Conservation (phyloP, 163 green algal species). For the Scenedesmus sp. region DNA sequence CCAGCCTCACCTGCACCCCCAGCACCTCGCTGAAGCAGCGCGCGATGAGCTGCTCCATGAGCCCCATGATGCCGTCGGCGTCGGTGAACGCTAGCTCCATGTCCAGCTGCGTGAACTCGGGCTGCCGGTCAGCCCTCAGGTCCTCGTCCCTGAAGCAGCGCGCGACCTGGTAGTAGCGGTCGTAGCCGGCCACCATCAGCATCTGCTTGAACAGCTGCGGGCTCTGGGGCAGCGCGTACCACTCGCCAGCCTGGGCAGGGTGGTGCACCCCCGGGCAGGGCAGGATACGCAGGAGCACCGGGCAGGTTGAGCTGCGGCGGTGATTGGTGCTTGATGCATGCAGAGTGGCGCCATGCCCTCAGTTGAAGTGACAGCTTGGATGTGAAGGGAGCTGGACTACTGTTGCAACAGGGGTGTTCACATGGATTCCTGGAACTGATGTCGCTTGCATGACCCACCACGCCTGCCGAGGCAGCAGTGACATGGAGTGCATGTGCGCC, state of each 20-base stretch:
- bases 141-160: constrained; percentile 98
- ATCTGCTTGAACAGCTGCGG: constrained; percentile 99
- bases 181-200: constrained; percentile 96
- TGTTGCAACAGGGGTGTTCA: no score
- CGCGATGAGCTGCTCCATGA: constrained; percentile 91
- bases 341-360: no score
- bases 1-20: constrained; percentile 72
- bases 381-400: no score
- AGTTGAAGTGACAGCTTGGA: no score
- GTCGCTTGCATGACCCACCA: no score
- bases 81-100: constrained; percentile 97
- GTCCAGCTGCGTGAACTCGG: constrained; percentile 99
- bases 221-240: constrained; percentile 97
- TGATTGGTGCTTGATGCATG: no score
- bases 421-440: no score
- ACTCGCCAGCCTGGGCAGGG: constrained; percentile 75
- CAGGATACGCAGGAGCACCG: background rate
- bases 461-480: no score
- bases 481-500: no score
- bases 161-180: constrained; percentile 97
- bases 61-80: constrained; percentile 82
- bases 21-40: constrained; percentile 82
- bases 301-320: background rate
- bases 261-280: background rate
- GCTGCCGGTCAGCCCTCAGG: constrained; percentile 95